Evolutionary conservation across 2,329 filamentous ascomycete genomes (phyloP), one percentile per base, ranked within the genome.

Genomic region (Calonectria fujianensis): DNA sequence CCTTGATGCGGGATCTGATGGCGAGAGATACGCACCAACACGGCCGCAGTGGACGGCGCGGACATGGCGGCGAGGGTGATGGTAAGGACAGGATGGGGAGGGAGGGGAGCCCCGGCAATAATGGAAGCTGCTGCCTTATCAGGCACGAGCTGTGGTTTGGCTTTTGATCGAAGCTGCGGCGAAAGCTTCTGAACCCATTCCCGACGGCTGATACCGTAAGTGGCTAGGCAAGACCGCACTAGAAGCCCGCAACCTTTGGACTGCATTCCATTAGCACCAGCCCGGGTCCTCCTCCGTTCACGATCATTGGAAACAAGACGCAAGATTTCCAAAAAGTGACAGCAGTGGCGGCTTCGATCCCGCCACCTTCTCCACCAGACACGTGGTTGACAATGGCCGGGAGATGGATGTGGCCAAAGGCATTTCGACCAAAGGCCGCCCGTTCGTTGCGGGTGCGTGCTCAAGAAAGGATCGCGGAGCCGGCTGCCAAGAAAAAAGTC

Each of bases 121-220:
- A 63, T 63, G 35, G 37, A 63, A 41, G 35, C 39, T 41, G 57
- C 24, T 63, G 57, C 57, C 57, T 63, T 63, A 63, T 63, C 57
- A 63, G 57, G 57, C 57, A 63, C 37, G 35, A 41, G 57, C 24
- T 18, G 35, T 11, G 4, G 14, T 63, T 63, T 63, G 37, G 24
- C 57, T 63, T 63, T 63, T 63, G 35, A 18, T 41, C n/a, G 16
- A 27, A 20, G 24, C 27, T 18, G 35, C 57, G n/a, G 10, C 57
- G 27, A 63, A 63, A 63, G 57, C 57, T 31, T 63, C 35, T 29
- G 57, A 29, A 41, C 24, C 57, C 57, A 63, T 63, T 63, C 57
- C n/a, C 35, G 57, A 63, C 41, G 57, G 57, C 27, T 41, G 57
- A 63, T 63, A 35, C 57, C 37, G 57, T 63, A 63, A 31, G 13